Base-by-base conservation (phyloP, 2,329 filamentous ascomycete species). In the Xylariales sp. region DNA sequence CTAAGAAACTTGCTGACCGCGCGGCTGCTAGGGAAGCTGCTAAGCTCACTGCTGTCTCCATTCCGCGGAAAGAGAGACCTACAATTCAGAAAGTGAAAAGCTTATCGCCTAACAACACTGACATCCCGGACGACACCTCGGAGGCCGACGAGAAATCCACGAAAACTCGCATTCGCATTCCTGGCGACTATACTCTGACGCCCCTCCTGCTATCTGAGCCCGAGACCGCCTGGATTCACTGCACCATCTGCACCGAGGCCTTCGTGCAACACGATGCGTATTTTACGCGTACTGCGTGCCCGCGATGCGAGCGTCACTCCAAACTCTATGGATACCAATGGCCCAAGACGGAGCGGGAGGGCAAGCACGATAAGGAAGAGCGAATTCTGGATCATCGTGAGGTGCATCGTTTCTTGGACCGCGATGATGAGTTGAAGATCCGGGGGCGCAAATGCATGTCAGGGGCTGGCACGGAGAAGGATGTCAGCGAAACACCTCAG, bases 251-350 rank as follows among this genome's bases (percentile, higher is more conserved):
- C 65, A 77, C 79, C 37, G 75, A 76, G 1, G 80, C 83, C 45
- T 98, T 97, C 58, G 84, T 97, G 5, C 91, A 97, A 61, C 75
- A 80, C 29, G 86, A 97, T 49, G 88, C 88, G 0, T 96, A 95
- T 60, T 84, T 83, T 50, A 96, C 90, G 1, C 80, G 84, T 39
- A 82, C 85, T 36, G 84, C 88, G 12, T 98, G 93, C 60, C 90
- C 88, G 4, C 80, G 93, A 5, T 98, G 93, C 62, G 93, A 98
- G 66, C 80, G 93, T 1, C 93, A 98, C 58, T 94, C 87, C 12
- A 97, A 95, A 67, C 69, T 98, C 1, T 98, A 97, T 59, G 94
- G 94, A 0, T 96, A 86, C 57, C 74, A 85, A 43, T 98, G 93
- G 93, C 93, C 93, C 5, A 96, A 98, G 69, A 97, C 93, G 0